phyloP scores from a whole-genome alignment of 371 early-diverging fungal genomes.

The Entomophthora muscae region DNA sequence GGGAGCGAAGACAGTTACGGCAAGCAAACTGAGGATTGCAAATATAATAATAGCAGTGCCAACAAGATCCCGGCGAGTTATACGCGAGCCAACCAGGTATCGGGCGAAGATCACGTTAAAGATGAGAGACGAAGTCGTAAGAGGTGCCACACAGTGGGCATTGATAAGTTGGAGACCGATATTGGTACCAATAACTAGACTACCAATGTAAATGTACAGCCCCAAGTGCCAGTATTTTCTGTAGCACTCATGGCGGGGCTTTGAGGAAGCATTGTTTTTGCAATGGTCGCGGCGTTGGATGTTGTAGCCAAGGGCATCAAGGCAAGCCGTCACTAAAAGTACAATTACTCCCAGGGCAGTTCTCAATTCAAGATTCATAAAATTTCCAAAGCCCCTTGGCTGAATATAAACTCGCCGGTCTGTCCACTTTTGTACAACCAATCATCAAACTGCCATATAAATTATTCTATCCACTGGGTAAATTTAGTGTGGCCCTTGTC shows the following conservation, averaged over 20 bases:
- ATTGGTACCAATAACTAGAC: conserved; percentile 43
- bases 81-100: conserved; percentile 40
- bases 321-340: conserved; percentile 34
- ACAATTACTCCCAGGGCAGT: conserved; percentile 36
- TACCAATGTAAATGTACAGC: conserved; percentile 36
- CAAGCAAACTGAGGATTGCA: conserved; percentile 42
- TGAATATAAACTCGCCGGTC: too few relatives aligned
- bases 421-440: too few relatives aligned
- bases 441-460: too few relatives aligned
- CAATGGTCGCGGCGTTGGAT: conserved; percentile 46
- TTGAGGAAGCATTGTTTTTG: conserved; percentile 25
- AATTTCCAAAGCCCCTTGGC: too few relatives aligned
- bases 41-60: conserved; percentile 44
- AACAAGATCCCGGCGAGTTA: conserved; percentile 37
- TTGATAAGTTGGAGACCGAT: conserved; percentile 37
- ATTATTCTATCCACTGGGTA: too few relatives aligned
- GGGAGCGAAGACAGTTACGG: conserved; percentile 23
- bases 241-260: conserved; percentile 37
- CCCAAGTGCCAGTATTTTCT: conserved; percentile 50
- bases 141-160: conserved; percentile 52
- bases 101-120: conserved; percentile 53
- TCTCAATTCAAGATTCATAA: too few relatives aligned
- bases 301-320: conserved; percentile 49
- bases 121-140: conserved; percentile 43
- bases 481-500: too few relatives aligned